Evolutionary conservation across 2,329 filamentous ascomycete species (phyloP).

Genomic region (Helotiales sp.): DNA sequence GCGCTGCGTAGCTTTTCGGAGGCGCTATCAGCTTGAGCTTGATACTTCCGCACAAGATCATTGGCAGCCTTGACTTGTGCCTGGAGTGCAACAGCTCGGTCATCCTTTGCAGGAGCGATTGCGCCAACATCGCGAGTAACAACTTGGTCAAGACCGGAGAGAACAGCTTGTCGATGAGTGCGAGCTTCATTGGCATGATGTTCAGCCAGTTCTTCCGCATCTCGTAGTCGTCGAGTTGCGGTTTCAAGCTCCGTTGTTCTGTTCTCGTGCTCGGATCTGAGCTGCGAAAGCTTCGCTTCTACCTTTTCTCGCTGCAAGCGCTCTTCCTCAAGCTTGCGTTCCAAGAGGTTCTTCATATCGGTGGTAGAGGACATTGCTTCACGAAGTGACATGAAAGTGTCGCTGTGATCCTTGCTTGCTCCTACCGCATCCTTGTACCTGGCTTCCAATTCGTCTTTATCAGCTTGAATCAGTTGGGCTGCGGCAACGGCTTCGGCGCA

Average conservation of each 20-base stretch:
- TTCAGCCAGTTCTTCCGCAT: slow-evolving; percentile 85
- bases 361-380: slow-evolving; percentile 77
- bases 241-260: slow-evolving; percentile 75
- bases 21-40: slow-evolving; percentile 81
- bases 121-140: slow-evolving; percentile 52
- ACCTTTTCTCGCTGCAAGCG: slow-evolving; percentile 71
- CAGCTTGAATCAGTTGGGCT: slow-evolving; percentile 75
- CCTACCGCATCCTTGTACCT: slow-evolving; percentile 67
- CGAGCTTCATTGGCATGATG: slow-evolving; percentile 85
- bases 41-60: slow-evolving; percentile 80
- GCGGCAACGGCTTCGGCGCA: slow-evolving; percentile 75
- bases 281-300: slow-evolving; percentile 72
- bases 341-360: slow-evolving; percentile 73
- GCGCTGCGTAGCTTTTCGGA: slow-evolving; percentile 88
- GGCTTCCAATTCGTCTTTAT: slow-evolving; percentile 74
- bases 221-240: slow-evolving; percentile 71
- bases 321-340: slow-evolving; percentile 83
- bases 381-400: slow-evolving; percentile 72
- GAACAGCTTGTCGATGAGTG: slow-evolving; percentile 78
- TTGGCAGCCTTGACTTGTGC: slow-evolving; percentile 78
- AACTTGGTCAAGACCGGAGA: slow-evolving; percentile 79
- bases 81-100: slow-evolving; percentile 73
- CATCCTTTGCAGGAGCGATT: slow-evolving; percentile 52
- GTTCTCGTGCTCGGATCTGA: slow-evolving; percentile 82
- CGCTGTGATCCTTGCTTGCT: slow-evolving; percentile 67